phyloP scores from a whole-genome alignment of 768 basidiomycete genomes.

The Leccinellum albellum region DNA sequence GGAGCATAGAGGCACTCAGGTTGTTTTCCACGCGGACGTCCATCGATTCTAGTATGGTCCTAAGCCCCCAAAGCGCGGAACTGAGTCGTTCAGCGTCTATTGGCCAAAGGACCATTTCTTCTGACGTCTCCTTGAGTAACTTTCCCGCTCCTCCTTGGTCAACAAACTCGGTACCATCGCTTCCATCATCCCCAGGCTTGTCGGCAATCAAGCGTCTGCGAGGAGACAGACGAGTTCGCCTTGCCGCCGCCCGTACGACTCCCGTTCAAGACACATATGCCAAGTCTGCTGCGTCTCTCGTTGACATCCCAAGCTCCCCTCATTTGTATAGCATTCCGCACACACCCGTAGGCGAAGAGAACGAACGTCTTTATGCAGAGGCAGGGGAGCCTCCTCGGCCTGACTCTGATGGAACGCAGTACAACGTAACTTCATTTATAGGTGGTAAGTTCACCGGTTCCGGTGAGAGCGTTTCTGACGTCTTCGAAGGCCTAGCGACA shows the following conservation, averaged over 20 bases:
- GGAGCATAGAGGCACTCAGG: slow-evolving; percentile 56
- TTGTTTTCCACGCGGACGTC: slow-evolving; percentile 35
- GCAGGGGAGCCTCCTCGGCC: slow-evolving; percentile 22
- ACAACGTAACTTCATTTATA: slow-evolving; percentile 76
- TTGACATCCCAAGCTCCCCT: slow-evolving; percentile 19
- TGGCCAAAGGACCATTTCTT: slow-evolving; percentile 25
- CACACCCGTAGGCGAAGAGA: slow-evolving; percentile 15
- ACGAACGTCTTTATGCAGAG: slow-evolving; percentile 6
- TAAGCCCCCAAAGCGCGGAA: slow-evolving; percentile 4
- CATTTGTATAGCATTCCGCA: slow-evolving; percentile 15
- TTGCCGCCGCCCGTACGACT: slow-evolving; percentile 8
- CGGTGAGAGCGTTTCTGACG: slow-evolving; percentile 3
- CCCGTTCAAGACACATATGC: slow-evolving; percentile 6
- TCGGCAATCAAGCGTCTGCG: slow-evolving; percentile 17
- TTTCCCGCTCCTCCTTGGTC: slow-evolving; percentile 62
- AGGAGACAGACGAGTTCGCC: slow-evolving; percentile 20
- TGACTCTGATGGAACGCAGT: slow-evolving; percentile 51
- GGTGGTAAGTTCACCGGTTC: slow-evolving; percentile 31
- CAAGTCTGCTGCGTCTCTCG: slow-evolving; percentile 21
- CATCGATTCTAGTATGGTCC: slow-evolving; percentile 32
- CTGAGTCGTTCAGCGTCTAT: slow-evolving; percentile 23
- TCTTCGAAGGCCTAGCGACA: slow-evolving; percentile 32
- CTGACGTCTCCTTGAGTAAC: slow-evolving; percentile 65
- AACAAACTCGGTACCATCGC: slow-evolving; percentile 15
- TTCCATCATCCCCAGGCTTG: slow-evolving; percentile 11